A percentile compares a stretch with the other conserved stretches of the same genome.
phyloP scores from a whole-genome alignment of 345 rosid genomes.

The Boechera stricta region DNA sequence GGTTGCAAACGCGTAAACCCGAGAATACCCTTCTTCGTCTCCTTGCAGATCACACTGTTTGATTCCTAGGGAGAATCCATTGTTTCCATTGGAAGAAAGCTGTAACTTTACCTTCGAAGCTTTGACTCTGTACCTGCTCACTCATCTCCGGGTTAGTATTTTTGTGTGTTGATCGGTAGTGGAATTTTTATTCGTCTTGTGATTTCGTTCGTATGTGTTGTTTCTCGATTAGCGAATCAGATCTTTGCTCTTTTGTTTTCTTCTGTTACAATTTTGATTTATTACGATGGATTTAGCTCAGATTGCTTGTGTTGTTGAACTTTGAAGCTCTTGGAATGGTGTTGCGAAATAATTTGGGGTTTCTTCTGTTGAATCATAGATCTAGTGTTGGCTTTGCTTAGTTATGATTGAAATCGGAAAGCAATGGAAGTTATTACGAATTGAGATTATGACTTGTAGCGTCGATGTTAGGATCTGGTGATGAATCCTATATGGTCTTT shows the following conservation, averaged over 20 bases:
- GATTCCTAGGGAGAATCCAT: conserved; percentile 22
- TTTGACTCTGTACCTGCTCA: background rate
- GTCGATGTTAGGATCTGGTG: conserved; percentile 11
- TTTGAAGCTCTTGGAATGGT: background rate
- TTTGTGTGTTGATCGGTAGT: background rate
- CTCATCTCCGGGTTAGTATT: conserved; percentile 27
- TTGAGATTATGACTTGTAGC: background rate
- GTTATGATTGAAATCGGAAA: conserved; percentile 3
- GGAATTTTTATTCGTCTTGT: background rate
- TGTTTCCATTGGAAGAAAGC: conserved; percentile 35
- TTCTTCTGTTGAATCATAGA: conserved; percentile 8
- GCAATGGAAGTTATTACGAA: background rate
- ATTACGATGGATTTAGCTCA: background rate
- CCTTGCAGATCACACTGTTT: conserved; percentile 24
- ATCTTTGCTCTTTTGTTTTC: background rate
- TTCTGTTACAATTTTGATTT: background rate
- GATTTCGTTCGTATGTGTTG: background rate
- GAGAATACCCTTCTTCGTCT: conserved; percentile 30
- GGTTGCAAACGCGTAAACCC: background rate
- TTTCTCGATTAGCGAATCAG: conserved; percentile 5
- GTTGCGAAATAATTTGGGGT: too few relatives aligned
- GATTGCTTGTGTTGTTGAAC: background rate
- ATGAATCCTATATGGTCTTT: background rate
- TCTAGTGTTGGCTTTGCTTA: background rate
- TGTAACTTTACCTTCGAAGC: conserved; percentile 2